Evolutionary conservation across 2,329 filamentous ascomycete species (phyloP).

Genomic region (Monosporascus sp.): DNA sequence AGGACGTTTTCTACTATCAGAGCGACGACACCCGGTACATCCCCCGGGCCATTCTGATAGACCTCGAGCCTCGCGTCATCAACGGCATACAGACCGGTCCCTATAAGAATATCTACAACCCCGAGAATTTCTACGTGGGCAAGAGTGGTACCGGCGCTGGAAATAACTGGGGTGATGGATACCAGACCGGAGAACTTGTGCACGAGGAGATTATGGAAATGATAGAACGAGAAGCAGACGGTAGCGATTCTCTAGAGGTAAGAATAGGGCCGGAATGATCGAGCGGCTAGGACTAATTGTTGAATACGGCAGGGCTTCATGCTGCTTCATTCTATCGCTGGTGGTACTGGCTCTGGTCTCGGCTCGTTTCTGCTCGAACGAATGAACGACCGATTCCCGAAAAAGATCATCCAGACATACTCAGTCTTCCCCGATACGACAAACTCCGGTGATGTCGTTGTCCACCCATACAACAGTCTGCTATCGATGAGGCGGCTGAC

Average conservation of each 20-base stretch:
- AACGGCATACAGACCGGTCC: conserved; percentile 87
- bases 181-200: conserved; percentile 84
- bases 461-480: conserved; percentile 97
- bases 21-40: conserved; percentile 99
- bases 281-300: conserved; percentile 14
- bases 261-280: conserved; percentile 1
- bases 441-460: conserved; percentile 82
- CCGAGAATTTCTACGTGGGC: conserved; percentile 96
- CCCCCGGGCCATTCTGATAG: conserved; percentile 88
- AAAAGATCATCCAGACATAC: conserved; percentile 98
- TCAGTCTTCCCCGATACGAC: conserved; percentile 96
- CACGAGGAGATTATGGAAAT: conserved; percentile 99
- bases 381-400: conserved; percentile 95
- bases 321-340: conserved; percentile 96
- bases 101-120: conserved; percentile 99
- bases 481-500: conserved; percentile 86
- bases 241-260: conserved; percentile 92
- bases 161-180: conserved; percentile 98
- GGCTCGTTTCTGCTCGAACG: conserved; percentile 92
- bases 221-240: conserved; percentile 97
- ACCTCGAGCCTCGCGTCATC: conserved; percentile 90
- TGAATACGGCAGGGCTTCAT: conserved; percentile 70
- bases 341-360: conserved; percentile 91
- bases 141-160: conserved; percentile 91
- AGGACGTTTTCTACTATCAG: conserved; percentile 99